These are phyloP conservation scores for Aspergillus cavernicola DNA, from an alignment of 495 filamentous ascomycete genomes.

Conservation along the genomic window DNA sequence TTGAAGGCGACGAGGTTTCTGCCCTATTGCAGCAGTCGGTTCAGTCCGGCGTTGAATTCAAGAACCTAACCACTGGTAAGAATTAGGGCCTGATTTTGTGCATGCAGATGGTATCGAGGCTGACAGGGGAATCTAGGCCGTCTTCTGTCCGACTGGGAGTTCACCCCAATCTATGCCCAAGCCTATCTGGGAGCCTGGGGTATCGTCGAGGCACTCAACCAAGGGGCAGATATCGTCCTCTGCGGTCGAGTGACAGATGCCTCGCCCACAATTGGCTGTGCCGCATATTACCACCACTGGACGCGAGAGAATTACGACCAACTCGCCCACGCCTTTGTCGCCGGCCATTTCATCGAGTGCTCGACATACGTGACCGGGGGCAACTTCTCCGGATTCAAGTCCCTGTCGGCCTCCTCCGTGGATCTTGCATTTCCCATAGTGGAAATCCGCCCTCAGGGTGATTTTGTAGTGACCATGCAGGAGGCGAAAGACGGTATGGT, in stretches of 20 bases:
- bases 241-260: constrained; percentile 43
- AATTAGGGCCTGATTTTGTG: neutral
- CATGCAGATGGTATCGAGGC: no score
- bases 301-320: constrained; percentile 22
- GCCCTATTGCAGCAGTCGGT: neutral
- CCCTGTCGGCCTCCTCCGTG: constrained; percentile 1
- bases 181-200: constrained; percentile 38
- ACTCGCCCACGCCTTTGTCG: constrained; percentile 36
- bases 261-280: constrained; percentile 36
- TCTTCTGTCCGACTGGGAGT: constrained; percentile 33
- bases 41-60: neutral
- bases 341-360: constrained; percentile 44
- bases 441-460: constrained; percentile 37
- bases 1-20: constrained; percentile 12
- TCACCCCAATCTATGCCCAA: constrained; percentile 39
- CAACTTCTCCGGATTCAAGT: constrained; percentile 47
- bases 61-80: neutral
- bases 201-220: constrained; percentile 34
- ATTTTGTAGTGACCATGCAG: constrained; percentile 21
- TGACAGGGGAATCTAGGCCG: constrained; percentile 31
- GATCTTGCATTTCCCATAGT: constrained; percentile 40
- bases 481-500: constrained; percentile 3
- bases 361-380: constrained; percentile 40
- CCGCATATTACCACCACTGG: constrained; percentile 39
- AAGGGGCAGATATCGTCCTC: constrained; percentile 46